Evolutionary conservation across 257 asterid genomes (phyloP).

Genomic region (Nicotiana knightiana): DNA sequence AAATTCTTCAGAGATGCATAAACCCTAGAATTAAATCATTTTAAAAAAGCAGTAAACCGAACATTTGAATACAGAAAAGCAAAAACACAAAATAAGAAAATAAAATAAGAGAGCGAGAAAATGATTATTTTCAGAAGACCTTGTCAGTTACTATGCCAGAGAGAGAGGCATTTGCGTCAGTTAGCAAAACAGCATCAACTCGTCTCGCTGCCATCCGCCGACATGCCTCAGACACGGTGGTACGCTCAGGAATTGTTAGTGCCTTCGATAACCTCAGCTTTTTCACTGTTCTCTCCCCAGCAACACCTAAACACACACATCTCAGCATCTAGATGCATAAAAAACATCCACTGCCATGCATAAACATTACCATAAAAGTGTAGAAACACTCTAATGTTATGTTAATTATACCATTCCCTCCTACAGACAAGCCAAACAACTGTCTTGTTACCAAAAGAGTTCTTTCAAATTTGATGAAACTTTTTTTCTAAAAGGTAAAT

Average conservation of each 20-base stretch:
- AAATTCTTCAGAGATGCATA: neutral
- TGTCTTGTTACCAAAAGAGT: neutral
- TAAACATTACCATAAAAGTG: neutral
- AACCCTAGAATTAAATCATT: neutral
- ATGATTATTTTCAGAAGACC: conserved; percentile 29
- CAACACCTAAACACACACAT: conserved; percentile 31
- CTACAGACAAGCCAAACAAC: neutral
- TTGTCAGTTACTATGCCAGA: conserved; percentile 97
- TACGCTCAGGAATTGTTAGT: conserved; percentile 90
- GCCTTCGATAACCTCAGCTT: conserved; percentile 87
- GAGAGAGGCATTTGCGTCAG: conserved; percentile 87
- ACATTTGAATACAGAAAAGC: neutral
- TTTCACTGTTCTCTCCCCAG: conserved; percentile 93
- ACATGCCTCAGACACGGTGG: conserved; percentile 89
- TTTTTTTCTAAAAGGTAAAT: neutral
- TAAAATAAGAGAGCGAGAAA: neutral
- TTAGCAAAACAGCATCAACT: conserved; percentile 84
- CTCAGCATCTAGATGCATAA: neutral
- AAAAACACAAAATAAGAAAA: neutral
- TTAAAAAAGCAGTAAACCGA: neutral
- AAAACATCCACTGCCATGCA: neutral
- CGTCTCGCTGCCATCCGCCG: conserved; percentile 90
- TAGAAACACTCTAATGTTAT: neutral
- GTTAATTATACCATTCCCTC: neutral
- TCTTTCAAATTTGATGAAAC: neutral